Evolutionary conservation across 2,329 filamentous ascomycete species (phyloP), one percentile per base, ranked within the genome.

Genomic region (Knoxdaviesia capensis): DNA sequence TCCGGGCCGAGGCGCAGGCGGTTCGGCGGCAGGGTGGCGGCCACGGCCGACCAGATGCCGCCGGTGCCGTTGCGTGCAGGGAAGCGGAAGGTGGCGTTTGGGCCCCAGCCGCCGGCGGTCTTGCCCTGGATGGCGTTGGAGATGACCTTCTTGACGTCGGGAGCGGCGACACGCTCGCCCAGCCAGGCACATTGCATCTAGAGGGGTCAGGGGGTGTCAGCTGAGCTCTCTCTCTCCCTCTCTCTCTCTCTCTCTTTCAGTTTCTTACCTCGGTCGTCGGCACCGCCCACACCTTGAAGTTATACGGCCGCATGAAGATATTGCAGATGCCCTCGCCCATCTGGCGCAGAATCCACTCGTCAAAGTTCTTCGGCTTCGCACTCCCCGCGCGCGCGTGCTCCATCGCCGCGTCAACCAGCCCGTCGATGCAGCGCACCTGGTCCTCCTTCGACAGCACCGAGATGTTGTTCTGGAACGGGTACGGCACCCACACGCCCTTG

Each of bases 401-500:
- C 50, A 96, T 62, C 45, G 90, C 82, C 48, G 90, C 83, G 60
- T 98, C 88, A 52, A 98, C 94, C 69, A 98, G 77, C 49, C 88
- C 88, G 51, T 96, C 85, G 54, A 98, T 80, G 61, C 84, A 92
- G 57, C 74, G 79, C 50, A 94, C 86, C 67, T 98, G 87, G 56
- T 98, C 90, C 51, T 94, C 85, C 71, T 94, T 93, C 60, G 85
- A 82, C 56, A 98, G 67, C 78, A 94, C 88, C 55, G 90, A 93
- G 59, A 98, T 88, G 71, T 98, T 98, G 77, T 96, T 98, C 70
- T 98, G 90, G 79, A 98, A 94, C 49, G 90, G 90, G 66, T 98
- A 98, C 42, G 90, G 88, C 45, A 98, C 90, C 90, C 90, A 98
- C 57, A 85, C 72, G 51, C 73, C 71, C 77, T 93, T 88, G 80